phyloP scores from a whole-genome alignment of 441 rosid genomes.

The Populus hybrid region DNA sequence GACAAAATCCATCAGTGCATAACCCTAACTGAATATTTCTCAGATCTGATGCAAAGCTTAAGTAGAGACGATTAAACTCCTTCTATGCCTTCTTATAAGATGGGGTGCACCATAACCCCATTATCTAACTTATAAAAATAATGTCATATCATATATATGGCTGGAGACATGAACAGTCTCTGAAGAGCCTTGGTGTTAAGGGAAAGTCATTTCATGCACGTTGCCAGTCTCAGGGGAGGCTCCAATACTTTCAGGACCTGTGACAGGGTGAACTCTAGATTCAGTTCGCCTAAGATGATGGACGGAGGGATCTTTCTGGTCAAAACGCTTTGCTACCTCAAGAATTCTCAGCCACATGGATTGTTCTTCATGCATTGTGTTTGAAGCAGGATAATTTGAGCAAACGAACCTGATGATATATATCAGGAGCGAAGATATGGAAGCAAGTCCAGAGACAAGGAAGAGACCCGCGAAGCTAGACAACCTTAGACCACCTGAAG shows the following conservation, averaged over 20 bases:
- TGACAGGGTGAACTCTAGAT: neutral
- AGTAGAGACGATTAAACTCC: too few species aligned
- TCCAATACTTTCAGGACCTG: neutral
- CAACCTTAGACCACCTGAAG: conserved; percentile 33
- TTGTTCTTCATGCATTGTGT: neutral
- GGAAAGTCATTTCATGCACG: too few species aligned
- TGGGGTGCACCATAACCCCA: too few species aligned
- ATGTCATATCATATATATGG: too few species aligned
- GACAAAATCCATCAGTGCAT: too few species aligned
- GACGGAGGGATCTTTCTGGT: neutral
- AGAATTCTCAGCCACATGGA: neutral
- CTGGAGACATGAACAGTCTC: neutral
- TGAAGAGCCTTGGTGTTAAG: neutral
- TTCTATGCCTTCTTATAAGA: too few species aligned
- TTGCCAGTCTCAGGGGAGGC: too few species aligned
- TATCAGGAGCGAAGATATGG: conserved; percentile 20
- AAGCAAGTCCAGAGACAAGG: conserved; percentile 27
- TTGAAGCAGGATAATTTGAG: neutral
- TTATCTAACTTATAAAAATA: too few species aligned
- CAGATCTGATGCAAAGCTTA: too few species aligned
- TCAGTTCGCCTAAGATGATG: neutral
- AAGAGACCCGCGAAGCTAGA: too few species aligned
- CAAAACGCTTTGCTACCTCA: conserved; percentile 6
- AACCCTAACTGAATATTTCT: too few species aligned
- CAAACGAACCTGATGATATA: neutral